Percentiles rank a stretch among this genome's conserved stretches.
phyloP scores from a whole-genome alignment of 2,329 filamentous ascomycete genomes.

The Amylocarpus encephaloides region DNA sequence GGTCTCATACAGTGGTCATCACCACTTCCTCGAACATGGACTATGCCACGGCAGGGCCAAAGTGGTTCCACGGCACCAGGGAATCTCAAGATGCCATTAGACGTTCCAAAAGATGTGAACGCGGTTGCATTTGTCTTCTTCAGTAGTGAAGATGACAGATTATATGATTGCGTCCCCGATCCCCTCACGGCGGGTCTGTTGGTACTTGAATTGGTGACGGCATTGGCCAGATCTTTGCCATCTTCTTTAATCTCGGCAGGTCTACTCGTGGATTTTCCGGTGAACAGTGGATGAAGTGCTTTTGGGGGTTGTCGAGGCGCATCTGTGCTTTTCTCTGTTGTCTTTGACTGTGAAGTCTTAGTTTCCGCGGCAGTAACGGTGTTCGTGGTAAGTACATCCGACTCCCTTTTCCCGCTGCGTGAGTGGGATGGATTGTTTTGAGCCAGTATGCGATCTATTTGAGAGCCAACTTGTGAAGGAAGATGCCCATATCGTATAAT shows the following conservation, averaged over 20 bases:
- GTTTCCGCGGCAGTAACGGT: background rate
- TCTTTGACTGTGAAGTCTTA: conserved; percentile 4
- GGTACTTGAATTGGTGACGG: background rate
- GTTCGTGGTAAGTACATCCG: too few relatives aligned
- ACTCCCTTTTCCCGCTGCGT: background rate
- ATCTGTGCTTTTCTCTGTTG: conserved; percentile 23
- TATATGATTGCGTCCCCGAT: background rate
- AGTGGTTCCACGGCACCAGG: conserved; percentile 59
- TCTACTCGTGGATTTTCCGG: conserved; percentile 42
- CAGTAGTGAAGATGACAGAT: conserved; percentile 24
- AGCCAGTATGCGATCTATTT: conserved; percentile 57
- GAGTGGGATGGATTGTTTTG: background rate
- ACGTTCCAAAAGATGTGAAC: conserved; percentile 22
- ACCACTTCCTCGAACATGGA: conserved; percentile 51
- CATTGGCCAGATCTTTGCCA: background rate
- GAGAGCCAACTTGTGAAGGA: conserved; percentile 46
- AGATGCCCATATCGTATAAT: conserved; percentile 53
- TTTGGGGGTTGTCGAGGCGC: conserved; percentile 32
- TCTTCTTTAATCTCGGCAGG: background rate
- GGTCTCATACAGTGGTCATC: background rate
- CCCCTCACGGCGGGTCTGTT: too few relatives aligned
- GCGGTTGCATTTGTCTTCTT: conserved; percentile 31
- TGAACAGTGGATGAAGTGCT: conserved; percentile 63
- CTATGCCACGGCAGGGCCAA: conserved; percentile 64
- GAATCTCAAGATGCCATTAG: conserved; percentile 43